Conservation (phyloP, 306 rosid species). For the Cucumis cinereus region DNA sequence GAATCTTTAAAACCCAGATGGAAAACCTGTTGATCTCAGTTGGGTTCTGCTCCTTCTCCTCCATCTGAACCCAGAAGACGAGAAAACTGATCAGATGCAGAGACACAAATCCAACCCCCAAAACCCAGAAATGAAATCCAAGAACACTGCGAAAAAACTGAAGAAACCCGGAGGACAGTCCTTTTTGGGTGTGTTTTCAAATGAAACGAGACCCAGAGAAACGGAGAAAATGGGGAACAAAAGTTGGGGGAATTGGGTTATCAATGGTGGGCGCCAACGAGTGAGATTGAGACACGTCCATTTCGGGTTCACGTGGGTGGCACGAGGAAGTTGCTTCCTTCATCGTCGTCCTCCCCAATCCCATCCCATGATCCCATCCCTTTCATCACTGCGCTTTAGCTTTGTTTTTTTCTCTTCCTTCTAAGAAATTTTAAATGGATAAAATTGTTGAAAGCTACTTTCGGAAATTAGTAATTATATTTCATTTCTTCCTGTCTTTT, state of each 20-base stretch:
- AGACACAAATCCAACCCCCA: neutral
- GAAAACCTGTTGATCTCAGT: neutral
- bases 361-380: neutral
- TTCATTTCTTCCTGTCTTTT: neutral
- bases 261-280: neutral
- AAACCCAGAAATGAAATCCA: conserved; percentile 2
- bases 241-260: neutral
- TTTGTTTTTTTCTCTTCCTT: neutral
- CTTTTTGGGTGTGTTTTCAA: neutral
- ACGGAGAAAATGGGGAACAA: neutral
- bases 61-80: neutral
- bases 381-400: neutral
- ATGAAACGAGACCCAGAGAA: neutral
- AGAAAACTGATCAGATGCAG: neutral
- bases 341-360: neutral
- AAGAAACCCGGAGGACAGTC: neutral
- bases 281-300: neutral
- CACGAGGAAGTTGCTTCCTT: neutral
- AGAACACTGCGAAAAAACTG: neutral
- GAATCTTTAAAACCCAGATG: neutral
- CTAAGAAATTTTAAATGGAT: neutral
- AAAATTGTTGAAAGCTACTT: neutral
- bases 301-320: neutral
- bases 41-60: neutral
- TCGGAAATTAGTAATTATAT: neutral